Percentiles rank a stretch among this genome's conserved stretches.
Evolutionary conservation across 192 early-diverging fungal genomes (phyloP).

Genomic region (Linnemannia elongata): DNA sequence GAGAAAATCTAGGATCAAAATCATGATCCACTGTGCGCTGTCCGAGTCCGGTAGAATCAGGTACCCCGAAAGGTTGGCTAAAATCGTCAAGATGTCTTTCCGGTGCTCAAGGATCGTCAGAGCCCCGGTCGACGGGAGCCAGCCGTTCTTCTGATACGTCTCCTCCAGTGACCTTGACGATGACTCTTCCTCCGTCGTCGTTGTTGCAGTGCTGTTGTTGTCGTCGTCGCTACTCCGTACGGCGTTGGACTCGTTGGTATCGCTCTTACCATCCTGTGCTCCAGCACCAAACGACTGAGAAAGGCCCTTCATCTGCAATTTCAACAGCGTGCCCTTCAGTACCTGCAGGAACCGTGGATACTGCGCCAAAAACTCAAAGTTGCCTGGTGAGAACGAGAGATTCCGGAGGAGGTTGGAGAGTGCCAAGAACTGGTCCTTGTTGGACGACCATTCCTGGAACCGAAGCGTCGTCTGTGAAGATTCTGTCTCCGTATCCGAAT

Average conservation of each 20-base stretch:
- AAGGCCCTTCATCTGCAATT: conserved; percentile 31
- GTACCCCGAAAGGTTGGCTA: conserved; percentile 71
- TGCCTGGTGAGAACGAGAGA: conserved; percentile 66
- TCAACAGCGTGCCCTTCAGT: conserved; percentile 47
- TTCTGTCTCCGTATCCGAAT: conserved; percentile 3
- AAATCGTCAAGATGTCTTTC: conserved; percentile 74
- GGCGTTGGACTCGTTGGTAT: not conserved
- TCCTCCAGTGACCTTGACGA: not conserved
- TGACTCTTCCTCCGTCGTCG: not conserved
- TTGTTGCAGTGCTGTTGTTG: not conserved
- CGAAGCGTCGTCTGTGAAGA: conserved; percentile 3
- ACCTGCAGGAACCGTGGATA: conserved; percentile 61
- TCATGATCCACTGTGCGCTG: conserved; percentile 59
- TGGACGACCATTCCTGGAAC: conserved; percentile 36
- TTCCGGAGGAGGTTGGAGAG: conserved; percentile 68
- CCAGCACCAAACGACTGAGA: not conserved
- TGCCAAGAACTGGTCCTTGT: conserved; percentile 67
- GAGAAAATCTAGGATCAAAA: conserved; percentile 67
- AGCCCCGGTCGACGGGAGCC: conserved; percentile 39
- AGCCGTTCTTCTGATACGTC: not conserved
- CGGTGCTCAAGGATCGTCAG: conserved; percentile 69
- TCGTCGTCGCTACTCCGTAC: conserved; percentile 17
- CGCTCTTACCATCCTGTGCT: conserved; percentile 5
- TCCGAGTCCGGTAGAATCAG: conserved; percentile 57
- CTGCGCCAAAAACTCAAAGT: conserved; percentile 61